Conservation (phyloP, 2,329 filamentous ascomycete species). For the Cladosporium phlei region DNA sequence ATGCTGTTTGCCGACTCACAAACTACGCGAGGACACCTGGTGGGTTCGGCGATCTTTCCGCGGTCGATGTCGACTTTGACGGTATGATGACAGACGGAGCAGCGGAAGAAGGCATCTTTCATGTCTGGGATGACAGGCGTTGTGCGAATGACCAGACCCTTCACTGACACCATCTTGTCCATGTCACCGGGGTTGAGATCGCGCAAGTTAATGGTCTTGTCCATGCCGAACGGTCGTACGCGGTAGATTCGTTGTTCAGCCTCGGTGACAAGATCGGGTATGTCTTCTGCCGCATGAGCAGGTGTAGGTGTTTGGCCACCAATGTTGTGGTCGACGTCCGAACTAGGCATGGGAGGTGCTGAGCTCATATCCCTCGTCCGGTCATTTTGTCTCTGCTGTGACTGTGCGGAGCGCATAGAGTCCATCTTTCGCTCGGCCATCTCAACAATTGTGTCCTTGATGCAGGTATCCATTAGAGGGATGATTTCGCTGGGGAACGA, state of each 20-base stretch:
- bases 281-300: constrained; percentile 43
- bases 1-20: constrained; percentile 90
- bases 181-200: constrained; percentile 94
- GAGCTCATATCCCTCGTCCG: constrained; percentile 53
- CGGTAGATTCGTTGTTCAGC: constrained; percentile 77
- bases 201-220: constrained; percentile 81
- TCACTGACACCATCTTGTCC: constrained; percentile 92
- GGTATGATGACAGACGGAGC: constrained; percentile 86
- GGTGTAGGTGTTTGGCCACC: constrained; percentile 29
- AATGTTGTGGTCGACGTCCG: constrained; percentile 55
- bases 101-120: constrained; percentile 98
- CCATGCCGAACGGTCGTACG: constrained; percentile 83
- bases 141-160: constrained; percentile 90
- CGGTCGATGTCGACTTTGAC: constrained; percentile 88
- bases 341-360: constrained; percentile 72
- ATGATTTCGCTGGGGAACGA: constrained; percentile 95
- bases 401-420: constrained; percentile 46
- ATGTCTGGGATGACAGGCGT: constrained; percentile 97
- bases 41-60: constrained; percentile 93
- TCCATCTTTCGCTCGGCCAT: constrained; percentile 76
- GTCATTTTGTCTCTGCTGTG: constrained; percentile 22
- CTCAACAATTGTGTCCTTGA: constrained; percentile 91
- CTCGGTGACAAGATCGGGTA: constrained; percentile 68
- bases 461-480: constrained; percentile 88
- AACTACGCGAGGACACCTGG: constrained; percentile 74